A percentile compares a stretch with the other conserved stretches of the same genome.
Conservation (phyloP, 208 protist species). For the Trypanosomatidae sp. region DNA sequence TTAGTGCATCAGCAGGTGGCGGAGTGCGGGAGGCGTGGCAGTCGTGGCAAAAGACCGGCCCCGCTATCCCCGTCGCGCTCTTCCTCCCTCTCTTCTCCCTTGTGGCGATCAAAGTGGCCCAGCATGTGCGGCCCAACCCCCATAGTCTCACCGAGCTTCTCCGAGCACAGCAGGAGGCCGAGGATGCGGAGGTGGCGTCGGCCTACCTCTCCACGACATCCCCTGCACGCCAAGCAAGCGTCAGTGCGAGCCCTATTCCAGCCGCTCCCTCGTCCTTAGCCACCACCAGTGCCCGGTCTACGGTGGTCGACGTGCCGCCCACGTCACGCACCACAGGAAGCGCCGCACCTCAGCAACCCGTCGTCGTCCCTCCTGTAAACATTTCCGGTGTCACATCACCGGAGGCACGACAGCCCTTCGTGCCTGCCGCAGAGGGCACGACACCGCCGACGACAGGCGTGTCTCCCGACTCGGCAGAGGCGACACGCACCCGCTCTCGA, state of each 20-base stretch:
- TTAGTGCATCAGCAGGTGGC: too few relatives aligned
- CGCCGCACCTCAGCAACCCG: too few relatives aligned
- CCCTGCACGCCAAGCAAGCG: too few relatives aligned
- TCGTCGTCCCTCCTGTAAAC: too few relatives aligned
- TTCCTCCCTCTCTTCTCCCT: constrained; percentile 78
- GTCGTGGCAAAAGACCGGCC: constrained; percentile 44
- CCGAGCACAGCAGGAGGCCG: constrained; percentile 13
- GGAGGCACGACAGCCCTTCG: too few relatives aligned
- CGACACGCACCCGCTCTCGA: constrained; percentile 14
- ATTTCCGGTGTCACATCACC: too few relatives aligned
- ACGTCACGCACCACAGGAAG: too few relatives aligned
- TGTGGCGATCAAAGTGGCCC: constrained; percentile 34
- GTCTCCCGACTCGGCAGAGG: constrained; percentile 1
- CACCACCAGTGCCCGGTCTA: too few relatives aligned
- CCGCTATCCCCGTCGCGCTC: constrained; percentile 59
- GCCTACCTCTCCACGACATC: constrained; percentile 1
- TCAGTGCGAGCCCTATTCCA: too few relatives aligned
- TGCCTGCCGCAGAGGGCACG: too few relatives aligned
- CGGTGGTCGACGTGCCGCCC: too few relatives aligned
- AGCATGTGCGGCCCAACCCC: constrained; percentile 18
- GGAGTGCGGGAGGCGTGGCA: constrained; percentile 28
- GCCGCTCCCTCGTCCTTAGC: too few relatives aligned
- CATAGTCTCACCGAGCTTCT: constrained; percentile 20
- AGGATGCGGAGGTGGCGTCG: constrained; percentile 15
- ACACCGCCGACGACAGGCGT: constrained; percentile 13